These are phyloP conservation scores for Auricularia heimuer DNA, from an alignment of 768 basidiomycete genomes.

Conservation along the genomic window DNA sequence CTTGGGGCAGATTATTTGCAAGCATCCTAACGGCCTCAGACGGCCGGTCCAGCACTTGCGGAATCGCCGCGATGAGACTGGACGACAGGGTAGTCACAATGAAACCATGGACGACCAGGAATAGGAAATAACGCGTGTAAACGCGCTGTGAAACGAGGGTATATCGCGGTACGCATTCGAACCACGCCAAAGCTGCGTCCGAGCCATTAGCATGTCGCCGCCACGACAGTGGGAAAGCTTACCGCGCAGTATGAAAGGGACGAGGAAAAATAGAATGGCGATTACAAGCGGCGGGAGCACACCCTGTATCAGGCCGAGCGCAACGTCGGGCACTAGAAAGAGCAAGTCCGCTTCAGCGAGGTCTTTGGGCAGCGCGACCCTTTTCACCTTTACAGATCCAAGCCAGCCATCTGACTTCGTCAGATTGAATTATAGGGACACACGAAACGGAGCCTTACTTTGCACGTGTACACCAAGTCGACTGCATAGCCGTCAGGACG, in stretches of 20 bases:
- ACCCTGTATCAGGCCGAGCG: constrained; percentile 16
- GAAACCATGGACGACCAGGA: constrained; percentile 64
- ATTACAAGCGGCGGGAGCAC: constrained; percentile 56
- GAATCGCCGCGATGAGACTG: constrained; percentile 35
- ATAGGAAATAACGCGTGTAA: constrained; percentile 62
- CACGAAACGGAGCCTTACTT: background rate
- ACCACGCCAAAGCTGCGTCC: constrained; percentile 42
- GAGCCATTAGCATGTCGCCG: background rate
- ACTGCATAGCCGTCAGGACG: background rate
- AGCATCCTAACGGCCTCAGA: constrained; percentile 33
- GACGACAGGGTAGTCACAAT: constrained; percentile 58
- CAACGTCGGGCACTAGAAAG: constrained; percentile 8
- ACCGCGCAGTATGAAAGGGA: constrained; percentile 53
- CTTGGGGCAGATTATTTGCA: constrained; percentile 43
- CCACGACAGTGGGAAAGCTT: constrained; percentile 10
- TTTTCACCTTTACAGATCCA: constrained; percentile 35
- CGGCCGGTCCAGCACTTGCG: constrained; percentile 34
- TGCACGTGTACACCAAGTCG: too few relatives aligned
- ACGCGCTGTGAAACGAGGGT: constrained; percentile 62
- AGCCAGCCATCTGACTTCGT: constrained; percentile 36
- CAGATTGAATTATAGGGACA: background rate
- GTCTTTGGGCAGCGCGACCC: too few relatives aligned
- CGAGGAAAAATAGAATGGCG: constrained; percentile 48
- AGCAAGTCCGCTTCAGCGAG: too few relatives aligned
- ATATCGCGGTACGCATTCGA: constrained; percentile 60